Evolutionary conservation across 805 yeast species (phyloP), one percentile per base, ranked within the genome.

Genomic region (Grigorovia transvaalensis): DNA sequence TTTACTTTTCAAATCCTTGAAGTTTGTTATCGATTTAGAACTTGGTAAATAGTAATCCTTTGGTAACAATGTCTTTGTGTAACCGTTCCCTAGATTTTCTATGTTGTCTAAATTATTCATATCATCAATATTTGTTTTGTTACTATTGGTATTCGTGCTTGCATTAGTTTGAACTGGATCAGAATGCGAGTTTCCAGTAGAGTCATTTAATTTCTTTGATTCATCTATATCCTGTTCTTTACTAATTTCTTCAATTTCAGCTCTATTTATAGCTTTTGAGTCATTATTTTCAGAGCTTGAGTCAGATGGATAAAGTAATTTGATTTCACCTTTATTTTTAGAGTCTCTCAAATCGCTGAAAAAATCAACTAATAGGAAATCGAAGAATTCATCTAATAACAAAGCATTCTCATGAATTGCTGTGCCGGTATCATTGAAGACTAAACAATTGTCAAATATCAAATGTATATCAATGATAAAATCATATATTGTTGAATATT

Each of bases 391-490:
- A 54, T 78, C 74, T 50, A 93, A 73, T 45, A 77, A 75, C 42
- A 65, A 68, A 0, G 97, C 84, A 68, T 88, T 95, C 54, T 78
- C 78, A 61, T 81, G 80, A 44, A 90, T 82, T 50, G 80, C 74
- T 50, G 93, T 80, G 1, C 78, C 80, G 50, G 85, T 85, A 54
- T 81, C 85, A 66, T 90, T 91, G 68, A 82, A 91, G 1, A 75
- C 65, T 62, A 81, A 80, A 1, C 97, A 96, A 67, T 93, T 93
- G 46, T 73, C 62, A 70, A 90, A 89, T 13, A 91, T 82, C 50
- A 83, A 70, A 30, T 72, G 69, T 7, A 84, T 72, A 49, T 82
- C 84, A 19, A 73, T 75, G 51, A 76, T 69, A 60, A 88, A 85
- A 48, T 74, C 79, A 41, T 76, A 78, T 52, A 88, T 74, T 43